These are phyloP conservation scores for Artemisia argyi DNA, from an alignment of 129 eudicot genomes.

Conservation along the genomic window DNA sequence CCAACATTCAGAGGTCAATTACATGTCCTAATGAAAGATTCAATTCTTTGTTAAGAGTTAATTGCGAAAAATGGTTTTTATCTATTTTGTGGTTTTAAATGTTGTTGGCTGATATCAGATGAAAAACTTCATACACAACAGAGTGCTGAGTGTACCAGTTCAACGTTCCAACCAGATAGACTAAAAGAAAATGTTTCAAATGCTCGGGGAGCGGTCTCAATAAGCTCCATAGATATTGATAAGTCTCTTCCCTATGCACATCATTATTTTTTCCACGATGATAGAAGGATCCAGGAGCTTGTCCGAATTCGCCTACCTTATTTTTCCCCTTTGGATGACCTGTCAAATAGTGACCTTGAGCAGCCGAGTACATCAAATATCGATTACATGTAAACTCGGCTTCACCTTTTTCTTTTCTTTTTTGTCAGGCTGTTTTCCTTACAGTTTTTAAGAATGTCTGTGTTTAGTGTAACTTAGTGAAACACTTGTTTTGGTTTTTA, in stretches of 20 bases:
- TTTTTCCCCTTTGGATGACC: constrained; percentile 53
- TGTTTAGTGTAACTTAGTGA: background rate
- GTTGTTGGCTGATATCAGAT: constrained; percentile 30
- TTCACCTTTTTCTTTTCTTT: background rate
- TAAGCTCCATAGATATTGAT: background rate
- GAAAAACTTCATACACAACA: constrained; percentile 26
- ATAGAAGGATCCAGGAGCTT: constrained; percentile 56
- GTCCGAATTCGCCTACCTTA: constrained; percentile 59
- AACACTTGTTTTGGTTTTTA: constrained; percentile 30
- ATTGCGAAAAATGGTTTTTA: no score
- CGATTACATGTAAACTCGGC: constrained; percentile 69
- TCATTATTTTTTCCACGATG: constrained; percentile 51
- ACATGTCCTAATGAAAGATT: no score
- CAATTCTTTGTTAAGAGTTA: no score
- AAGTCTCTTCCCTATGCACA: constrained; percentile 40
- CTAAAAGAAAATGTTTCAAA: background rate
- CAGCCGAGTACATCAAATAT: constrained; percentile 51
- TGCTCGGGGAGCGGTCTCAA: no score
- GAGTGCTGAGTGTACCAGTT: constrained; percentile 45
- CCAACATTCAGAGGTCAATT: no score
- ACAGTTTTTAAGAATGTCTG: background rate
- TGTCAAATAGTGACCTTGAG: constrained; percentile 27
- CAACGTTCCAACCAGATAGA: constrained; percentile 44
- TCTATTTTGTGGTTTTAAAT: no score
- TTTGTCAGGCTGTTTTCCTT: background rate